phyloP scores from a whole-genome alignment of 148 eudicot species.

The Vaccinium corymbosum region DNA sequence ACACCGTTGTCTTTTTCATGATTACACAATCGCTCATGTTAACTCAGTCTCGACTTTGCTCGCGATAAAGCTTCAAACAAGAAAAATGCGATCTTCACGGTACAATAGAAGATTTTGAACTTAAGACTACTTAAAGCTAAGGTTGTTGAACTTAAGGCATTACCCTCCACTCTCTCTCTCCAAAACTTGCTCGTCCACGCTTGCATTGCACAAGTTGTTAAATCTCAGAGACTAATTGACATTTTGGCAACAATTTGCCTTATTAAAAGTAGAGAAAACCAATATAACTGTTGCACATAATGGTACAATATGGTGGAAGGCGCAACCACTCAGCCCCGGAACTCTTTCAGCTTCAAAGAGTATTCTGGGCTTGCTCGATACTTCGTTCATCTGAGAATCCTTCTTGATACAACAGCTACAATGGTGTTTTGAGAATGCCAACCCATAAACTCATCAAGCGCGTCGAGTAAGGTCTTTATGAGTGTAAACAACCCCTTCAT shows the following conservation, averaged over 20 bases:
- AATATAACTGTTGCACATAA: background rate
- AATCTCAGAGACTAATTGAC: background rate
- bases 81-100: no score
- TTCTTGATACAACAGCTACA: background rate
- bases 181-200: background rate
- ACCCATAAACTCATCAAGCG: constrained; percentile 17
- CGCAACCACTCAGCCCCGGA: no score
- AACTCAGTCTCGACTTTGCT: no score
- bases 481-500: constrained; percentile 73
- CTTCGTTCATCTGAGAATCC: background rate
- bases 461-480: constrained; percentile 58
- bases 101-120: no score
- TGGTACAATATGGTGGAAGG: constrained; percentile 6
- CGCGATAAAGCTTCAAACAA: no score
- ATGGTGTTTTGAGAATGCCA: background rate
- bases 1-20: no score
- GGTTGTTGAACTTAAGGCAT: background rate
- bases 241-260: constrained; percentile 11
- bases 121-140: background rate
- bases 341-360: background rate
- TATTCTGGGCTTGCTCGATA: background rate
- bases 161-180: background rate
- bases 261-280: background rate
- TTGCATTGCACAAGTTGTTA: background rate
- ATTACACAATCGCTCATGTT: no score